phyloP scores from a whole-genome alignment of 345 rosid species.

The Psidium guajava region DNA sequence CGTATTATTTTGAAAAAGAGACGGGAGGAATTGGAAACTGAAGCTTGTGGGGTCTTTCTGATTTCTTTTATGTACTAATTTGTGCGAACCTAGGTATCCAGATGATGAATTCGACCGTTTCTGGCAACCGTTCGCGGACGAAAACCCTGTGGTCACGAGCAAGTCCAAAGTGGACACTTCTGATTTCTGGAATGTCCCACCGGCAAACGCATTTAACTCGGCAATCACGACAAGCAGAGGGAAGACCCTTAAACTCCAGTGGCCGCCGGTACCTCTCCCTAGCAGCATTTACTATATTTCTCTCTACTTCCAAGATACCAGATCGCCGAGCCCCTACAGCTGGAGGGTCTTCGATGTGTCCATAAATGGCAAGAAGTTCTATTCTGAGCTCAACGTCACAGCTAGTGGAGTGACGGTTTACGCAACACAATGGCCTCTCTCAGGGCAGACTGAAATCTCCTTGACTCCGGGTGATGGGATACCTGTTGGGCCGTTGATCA shows the following conservation, averaged over 20 bases:
- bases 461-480: constrained; percentile 34
- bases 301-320: constrained; percentile 70
- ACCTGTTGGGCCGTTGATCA: constrained; percentile 54
- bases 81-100: not conserved
- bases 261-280: constrained; percentile 59
- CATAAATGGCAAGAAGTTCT: constrained; percentile 53
- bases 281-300: constrained; percentile 56
- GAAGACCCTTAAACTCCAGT: constrained; percentile 35
- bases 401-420: constrained; percentile 52
- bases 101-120: not conserved
- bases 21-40: not conserved
- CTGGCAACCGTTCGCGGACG: not conserved
- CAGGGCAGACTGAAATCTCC: constrained; percentile 50
- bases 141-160: constrained; percentile 53
- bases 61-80: not conserved
- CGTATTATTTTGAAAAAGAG: not conserved
- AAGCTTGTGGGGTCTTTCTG: not conserved
- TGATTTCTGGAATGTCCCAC: constrained; percentile 76
- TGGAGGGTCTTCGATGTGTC: constrained; percentile 73
- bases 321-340: constrained; percentile 38
- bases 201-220: constrained; percentile 30
- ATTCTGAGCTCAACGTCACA: constrained; percentile 48
- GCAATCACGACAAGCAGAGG: constrained; percentile 49
- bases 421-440: constrained; percentile 61
- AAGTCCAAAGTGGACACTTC: constrained; percentile 23